Conservation (phyloP, 805 yeast genomes). For the Candida nanaspora region DNA sequence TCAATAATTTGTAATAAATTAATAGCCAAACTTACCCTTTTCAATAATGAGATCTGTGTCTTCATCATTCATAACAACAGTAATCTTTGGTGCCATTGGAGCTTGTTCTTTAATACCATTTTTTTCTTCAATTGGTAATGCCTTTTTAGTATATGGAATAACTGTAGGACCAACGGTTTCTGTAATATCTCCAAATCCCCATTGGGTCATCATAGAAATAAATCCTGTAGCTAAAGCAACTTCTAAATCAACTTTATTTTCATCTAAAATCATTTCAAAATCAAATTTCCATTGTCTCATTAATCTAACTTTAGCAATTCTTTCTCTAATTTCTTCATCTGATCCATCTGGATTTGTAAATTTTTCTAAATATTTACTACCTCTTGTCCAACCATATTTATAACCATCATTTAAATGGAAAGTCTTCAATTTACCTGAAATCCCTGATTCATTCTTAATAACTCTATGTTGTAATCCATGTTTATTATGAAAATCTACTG, state of each 20-base stretch:
- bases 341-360: constrained; percentile 49
- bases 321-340: constrained; percentile 44
- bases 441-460: constrained; percentile 29
- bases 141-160: constrained; percentile 7
- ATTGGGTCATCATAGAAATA: constrained; percentile 57
- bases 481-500: constrained; percentile 43
- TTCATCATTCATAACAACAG: constrained; percentile 19
- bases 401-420: constrained; percentile 48
- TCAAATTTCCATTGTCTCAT: constrained; percentile 55
- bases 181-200: constrained; percentile 52
- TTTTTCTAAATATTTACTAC: constrained; percentile 43
- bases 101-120: too few relatives aligned
- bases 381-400: constrained; percentile 49
- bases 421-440: constrained; percentile 34
- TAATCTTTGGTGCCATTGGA: constrained; percentile 16
- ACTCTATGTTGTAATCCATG: constrained; percentile 38
- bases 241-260: constrained; percentile 37
- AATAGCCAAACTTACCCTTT: constrained; percentile 5
- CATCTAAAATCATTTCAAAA: constrained; percentile 50
- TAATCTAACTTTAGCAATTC: constrained; percentile 48
- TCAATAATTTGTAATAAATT: too few relatives aligned
- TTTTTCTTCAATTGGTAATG: constrained; percentile 2
- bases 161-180: constrained; percentile 47
- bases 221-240: constrained; percentile 55
- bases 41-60: constrained; percentile 27